Evolutionary conservation across 768 basidiomycete species (phyloP).

Genomic region (Psilocybe subaeruginosa): DNA sequence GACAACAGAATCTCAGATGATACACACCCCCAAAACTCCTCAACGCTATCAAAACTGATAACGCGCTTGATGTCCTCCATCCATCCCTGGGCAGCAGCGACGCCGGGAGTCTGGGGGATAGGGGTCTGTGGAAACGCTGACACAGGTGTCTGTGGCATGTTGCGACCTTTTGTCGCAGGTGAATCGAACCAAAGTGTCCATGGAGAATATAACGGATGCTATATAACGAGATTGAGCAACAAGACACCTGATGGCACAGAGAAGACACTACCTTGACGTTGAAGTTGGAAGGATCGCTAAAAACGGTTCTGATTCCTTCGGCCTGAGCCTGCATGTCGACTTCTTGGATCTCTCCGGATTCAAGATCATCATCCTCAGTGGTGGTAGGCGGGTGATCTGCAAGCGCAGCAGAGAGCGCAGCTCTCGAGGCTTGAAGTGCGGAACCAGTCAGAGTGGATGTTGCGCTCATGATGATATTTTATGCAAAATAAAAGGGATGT

Average conservation of each 20-base stretch:
- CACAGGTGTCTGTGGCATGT: conserved; percentile 82
- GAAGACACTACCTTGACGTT: conserved; percentile 82
- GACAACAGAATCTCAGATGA: conserved; percentile 4
- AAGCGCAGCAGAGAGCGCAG: conserved; percentile 76
- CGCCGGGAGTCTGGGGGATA: conserved; percentile 69
- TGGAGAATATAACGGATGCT: conserved; percentile 93
- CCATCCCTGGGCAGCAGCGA: conserved; percentile 83
- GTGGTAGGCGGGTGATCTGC: conserved; percentile 36
- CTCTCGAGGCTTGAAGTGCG: conserved; percentile 79
- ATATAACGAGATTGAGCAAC: conserved; percentile 4
- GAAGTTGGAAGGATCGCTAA: conserved; percentile 90
- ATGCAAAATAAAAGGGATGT: conserved; percentile 18
- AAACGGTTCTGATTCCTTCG: conserved; percentile 87
- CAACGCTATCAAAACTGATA: conserved; percentile 93
- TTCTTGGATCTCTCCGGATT: conserved; percentile 88
- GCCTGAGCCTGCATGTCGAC: conserved; percentile 84
- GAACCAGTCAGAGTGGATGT: conserved; percentile 60
- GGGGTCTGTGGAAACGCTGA: conserved; percentile 81
- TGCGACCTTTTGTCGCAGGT: conserved; percentile 86
- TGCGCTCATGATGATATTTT: conserved; percentile 34
- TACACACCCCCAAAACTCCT: conserved; percentile 98
- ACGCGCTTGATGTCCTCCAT: conserved; percentile 99
- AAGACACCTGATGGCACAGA: conserved; percentile 5
- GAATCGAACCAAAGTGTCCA: conserved; percentile 99
- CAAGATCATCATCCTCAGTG: conserved; percentile 42